Evolutionary conservation across 331 rosid genomes (phyloP), one percentile per base, ranked within the genome.

Genomic region (Acacia pycnantha): DNA sequence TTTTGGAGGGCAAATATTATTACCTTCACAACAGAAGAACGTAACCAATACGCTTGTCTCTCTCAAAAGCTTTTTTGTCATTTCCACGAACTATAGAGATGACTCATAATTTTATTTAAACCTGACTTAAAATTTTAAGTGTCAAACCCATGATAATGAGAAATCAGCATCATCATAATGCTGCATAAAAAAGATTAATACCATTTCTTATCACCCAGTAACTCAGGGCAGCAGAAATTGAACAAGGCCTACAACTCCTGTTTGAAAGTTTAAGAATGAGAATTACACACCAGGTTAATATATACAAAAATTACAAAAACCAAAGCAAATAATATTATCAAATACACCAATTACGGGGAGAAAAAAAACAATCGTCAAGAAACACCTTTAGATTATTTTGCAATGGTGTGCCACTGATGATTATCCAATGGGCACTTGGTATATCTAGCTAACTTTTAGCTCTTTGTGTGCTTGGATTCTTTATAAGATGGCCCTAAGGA

Each of bases 191-290:
- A 82, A 61, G 53, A 74, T 41, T 68, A 82, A 82, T 86, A 95
- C 98, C 94, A 90, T 78, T 92, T 78, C 29, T 93, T 88, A 86
- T 95, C 98, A 53, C 98, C 98, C 65, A 95, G 89, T 80, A 95
- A 84, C 59, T 90, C 96, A 76, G 98, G 98, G 86, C 97, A 95
- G 81, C 96, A 93, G 79, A 95, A 95, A 86, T 88, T 88, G 83
- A 95, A 95, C 86, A 95, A 87, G 54, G 98, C 98, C 98, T 98
- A 95, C 85, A 95, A 27, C 74, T 95, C 98, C 98, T 95, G 89
- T 33, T 77, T 67, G 70, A 35, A 84, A 41, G 29, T 40, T 50
- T 47, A 59, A 73, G 77, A 61, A 79, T 11, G 65, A 74, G 56
- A 74, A 58, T 43, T 33, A 79, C n/a, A n/a, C 80, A 70, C 75